Evolutionary conservation across 345 rosid species (phyloP), one percentile per base, ranked within the genome.

Genomic region (Eucalyptus victrix): DNA sequence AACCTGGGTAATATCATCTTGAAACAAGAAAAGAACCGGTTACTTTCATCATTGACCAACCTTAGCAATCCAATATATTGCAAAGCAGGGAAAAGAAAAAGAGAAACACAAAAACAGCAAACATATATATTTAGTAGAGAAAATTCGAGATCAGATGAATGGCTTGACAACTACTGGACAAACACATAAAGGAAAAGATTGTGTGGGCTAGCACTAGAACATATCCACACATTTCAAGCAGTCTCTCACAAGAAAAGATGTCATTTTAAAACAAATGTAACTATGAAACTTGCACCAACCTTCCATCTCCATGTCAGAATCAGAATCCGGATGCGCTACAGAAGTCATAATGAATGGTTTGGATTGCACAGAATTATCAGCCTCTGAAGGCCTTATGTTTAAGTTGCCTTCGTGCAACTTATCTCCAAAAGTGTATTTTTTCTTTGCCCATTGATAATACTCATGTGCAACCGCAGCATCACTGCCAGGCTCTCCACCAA

Each of bases 261-360:
- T 19, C 30, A 80, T 40, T 16, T 34, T 47, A 49, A 88, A 69
- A 32, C 5, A 88, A 72, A 37, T 23, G 42, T 72, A 34, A 28
- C 88, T 47, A 89, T 76, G 83, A 76, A 76, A 76, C 88, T 87
- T 89, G 65, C 50, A 92, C 92, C 54, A 91, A 96, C 97, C 98
- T 96, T 95, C 98, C 98, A 96, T 96, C 91, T 96, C 98, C 96
- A 95, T 95, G 93, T 96, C 97, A 87, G 97, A 96, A 92, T 94
- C 96, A 86, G 90, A 87, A 91, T 90, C 90, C 9, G 90, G 90
- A 87, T 90, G 87, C 45, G 93, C 72, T 81, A 34, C 91, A 81
- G 91, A 53, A 13, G 91, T 87, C 89, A 69, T 49, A 69, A 49
- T 58, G 45, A 88, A 88, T 58, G 69, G 72, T 44, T 88, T 87